phyloP scores from a whole-genome alignment of 441 rosid species.

The Erysimum cheiri region DNA sequence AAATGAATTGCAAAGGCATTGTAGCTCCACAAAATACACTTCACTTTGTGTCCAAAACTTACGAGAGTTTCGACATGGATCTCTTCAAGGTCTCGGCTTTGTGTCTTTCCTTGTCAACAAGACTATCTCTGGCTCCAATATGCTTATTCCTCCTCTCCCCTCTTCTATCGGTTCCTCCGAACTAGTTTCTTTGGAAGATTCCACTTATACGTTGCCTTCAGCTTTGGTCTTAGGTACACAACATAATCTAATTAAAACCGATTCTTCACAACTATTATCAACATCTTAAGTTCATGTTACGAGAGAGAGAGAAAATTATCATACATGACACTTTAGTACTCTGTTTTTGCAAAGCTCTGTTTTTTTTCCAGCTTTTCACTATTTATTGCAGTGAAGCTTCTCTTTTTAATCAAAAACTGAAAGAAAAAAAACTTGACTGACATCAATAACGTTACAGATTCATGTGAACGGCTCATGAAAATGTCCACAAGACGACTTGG shows the following conservation, averaged over 20 bases:
- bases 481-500: constrained; percentile 65
- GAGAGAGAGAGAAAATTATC: not conserved
- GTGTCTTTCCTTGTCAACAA: constrained; percentile 62
- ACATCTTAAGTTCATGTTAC: not conserved
- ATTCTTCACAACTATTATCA: not conserved
- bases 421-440: not conserved
- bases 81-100: constrained; percentile 39
- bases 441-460: constrained; percentile 45
- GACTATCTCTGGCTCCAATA: constrained; percentile 56
- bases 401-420: not conserved
- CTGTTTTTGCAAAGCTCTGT: too few relatives aligned
- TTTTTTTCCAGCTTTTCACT: too few relatives aligned
- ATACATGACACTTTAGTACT: not conserved
- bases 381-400: too few relatives aligned
- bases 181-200: constrained; percentile 44
- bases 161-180: constrained; percentile 36
- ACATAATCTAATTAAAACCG: not conserved
- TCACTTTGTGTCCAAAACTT: constrained; percentile 61
- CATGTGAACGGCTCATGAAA: constrained; percentile 57
- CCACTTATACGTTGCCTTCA: constrained; percentile 28
- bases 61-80: constrained; percentile 34
- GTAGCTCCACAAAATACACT: constrained; percentile 60
- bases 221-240: constrained; percentile 52
- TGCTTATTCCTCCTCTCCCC: constrained; percentile 25
- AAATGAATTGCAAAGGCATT: constrained; percentile 46